Evolutionary conservation across 257 asterid species (phyloP), one percentile per base, ranked within the genome.

Genomic region (Solanum paucissectum): DNA sequence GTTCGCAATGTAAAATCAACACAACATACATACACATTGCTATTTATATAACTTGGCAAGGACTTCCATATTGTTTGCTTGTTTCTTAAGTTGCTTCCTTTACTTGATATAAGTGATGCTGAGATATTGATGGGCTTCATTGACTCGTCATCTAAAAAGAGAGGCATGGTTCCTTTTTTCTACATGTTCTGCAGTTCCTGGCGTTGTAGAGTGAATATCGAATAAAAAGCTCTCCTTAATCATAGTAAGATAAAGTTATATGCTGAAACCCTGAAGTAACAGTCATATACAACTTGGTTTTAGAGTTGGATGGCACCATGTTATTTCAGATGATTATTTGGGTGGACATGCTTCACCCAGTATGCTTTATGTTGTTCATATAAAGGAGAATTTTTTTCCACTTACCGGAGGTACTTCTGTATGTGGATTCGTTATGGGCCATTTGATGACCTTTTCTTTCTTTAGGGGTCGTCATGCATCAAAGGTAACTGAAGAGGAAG

Each of bases 401-500:
- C 9, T 49, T 18, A 46, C 40, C 5, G 4, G 86, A 82, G 69
- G 42, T 82, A 49, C 44, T 49, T 49, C 7, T 29, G 86, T 10
- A 18, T 32, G 32, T 82, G 32, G 44, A 82, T 49, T 32, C 21
- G 1, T 49, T 82, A 82, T 82, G 71, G 38, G 69, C 32, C 42
- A 32, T 82, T 29, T 82, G 86, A 82, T 49, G 32, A 52, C 32
- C 29, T 20, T 49, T 82, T 32, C 88, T 88, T 91, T 88, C 87
- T 38, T 18, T 33, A 97, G 99, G 92, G 99, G 99, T 58, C 99
- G 99, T 89, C 99, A 97, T 92, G 99, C 98, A 83, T 97, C 99
- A 7, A 97, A 97, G 94, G 38, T 95, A 87, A 97, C 99, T 87
- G 99, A 97, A 93, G 98, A 97, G 93, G 99, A 97, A 93, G 99